Percentiles rank a stretch among this genome's conserved stretches.
Evolutionary conservation across 495 filamentous ascomycete genomes (phyloP).

Genomic region (Tuber aestivum): DNA sequence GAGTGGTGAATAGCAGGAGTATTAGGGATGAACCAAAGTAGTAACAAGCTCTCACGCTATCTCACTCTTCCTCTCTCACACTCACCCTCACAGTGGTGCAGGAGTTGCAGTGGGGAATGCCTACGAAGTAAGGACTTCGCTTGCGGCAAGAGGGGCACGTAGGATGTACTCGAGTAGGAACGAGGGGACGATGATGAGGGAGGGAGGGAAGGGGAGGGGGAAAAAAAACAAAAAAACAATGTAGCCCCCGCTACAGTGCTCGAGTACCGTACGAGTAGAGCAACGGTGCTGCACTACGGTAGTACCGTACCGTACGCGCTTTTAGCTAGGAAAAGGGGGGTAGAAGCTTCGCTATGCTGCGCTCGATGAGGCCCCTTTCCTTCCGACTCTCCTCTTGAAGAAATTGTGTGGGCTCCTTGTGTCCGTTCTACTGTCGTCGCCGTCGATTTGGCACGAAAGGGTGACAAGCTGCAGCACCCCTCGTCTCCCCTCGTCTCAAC

Average conservation of each 20-base stretch:
- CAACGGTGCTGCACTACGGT: neutral
- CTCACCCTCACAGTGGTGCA: neutral
- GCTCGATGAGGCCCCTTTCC: neutral
- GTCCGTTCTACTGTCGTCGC: neutral
- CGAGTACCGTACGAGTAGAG: neutral
- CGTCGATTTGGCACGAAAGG: neutral
- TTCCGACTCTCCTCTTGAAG: neutral
- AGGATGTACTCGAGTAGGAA: conserved; percentile 5
- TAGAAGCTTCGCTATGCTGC: neutral
- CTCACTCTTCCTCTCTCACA: neutral
- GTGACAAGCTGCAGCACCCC: neutral
- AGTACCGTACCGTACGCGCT: neutral
- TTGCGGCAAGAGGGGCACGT: neutral
- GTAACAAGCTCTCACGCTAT: neutral
- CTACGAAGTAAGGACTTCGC: neutral
- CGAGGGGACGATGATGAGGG: conserved; percentile 10
- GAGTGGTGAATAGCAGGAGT: neutral
- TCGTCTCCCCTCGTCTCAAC: neutral
- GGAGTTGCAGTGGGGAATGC: neutral
- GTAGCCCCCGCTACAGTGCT: neutral
- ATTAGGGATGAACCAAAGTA: neutral
- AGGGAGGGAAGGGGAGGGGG: conserved; percentile 4
- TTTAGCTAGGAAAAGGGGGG: neutral
- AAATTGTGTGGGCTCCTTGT: neutral
- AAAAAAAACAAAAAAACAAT: conserved; percentile 4